These are phyloP conservation scores for Dipteronia sinensis DNA, from an alignment of 345 rosid species.

Conservation along the genomic window DNA sequence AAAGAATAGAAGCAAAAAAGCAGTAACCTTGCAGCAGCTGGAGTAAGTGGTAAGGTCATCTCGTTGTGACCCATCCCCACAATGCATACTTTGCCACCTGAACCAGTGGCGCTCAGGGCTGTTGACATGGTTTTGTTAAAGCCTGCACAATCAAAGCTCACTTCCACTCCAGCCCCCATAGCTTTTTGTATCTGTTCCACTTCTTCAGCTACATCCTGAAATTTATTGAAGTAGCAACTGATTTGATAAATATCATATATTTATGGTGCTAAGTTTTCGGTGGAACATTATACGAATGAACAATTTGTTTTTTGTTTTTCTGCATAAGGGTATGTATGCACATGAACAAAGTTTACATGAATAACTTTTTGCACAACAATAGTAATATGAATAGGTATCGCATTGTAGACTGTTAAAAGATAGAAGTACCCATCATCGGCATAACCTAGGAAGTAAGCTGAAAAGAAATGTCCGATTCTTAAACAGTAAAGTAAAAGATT, in stretches of 20 bases:
- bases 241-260: background rate
- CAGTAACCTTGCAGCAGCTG: slow-evolving; percentile 85
- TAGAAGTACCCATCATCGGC: background rate
- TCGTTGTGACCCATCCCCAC: slow-evolving; percentile 73
- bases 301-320: background rate
- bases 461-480: background rate
- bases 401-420: no score
- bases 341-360: background rate
- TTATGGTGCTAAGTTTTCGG: background rate
- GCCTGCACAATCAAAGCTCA: slow-evolving; percentile 90
- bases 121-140: slow-evolving; percentile 88
- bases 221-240: background rate
- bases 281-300: background rate
- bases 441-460: background rate
- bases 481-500: background rate
- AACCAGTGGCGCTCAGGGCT: slow-evolving; percentile 62
- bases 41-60: slow-evolving; percentile 85
- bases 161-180: slow-evolving; percentile 65
- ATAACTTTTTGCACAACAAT: background rate
- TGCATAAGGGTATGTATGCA: background rate
- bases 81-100: slow-evolving; percentile 97
- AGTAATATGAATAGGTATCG: background rate
- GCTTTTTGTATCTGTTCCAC: slow-evolving; percentile 57
- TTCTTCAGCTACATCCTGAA: slow-evolving; percentile 69
- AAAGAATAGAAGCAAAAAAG: background rate